Evolutionary conservation across 495 filamentous ascomycete genomes (phyloP), one percentile per base, ranked within the genome.

Genomic region (Echria macrotheca): DNA sequence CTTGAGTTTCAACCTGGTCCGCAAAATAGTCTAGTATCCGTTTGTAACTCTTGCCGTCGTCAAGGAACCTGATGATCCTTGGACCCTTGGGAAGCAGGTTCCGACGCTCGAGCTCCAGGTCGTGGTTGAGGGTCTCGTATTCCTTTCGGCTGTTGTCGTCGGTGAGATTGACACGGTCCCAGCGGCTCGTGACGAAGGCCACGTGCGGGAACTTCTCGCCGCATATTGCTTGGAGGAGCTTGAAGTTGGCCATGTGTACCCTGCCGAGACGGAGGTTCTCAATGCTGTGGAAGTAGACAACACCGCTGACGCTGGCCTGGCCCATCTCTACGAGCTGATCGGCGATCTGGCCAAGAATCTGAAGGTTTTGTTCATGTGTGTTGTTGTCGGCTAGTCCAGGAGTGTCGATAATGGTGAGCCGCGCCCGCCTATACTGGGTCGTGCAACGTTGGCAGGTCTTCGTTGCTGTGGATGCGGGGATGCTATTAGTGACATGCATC

Each of bases 341-440:
- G 24, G 41, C 41, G 41, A 44, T 44, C 15, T 44, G 2, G n/a
- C 19, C 24, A 10, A 44, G 24, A 29, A 31, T 44, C 23, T 4
- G n/a, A 8, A 44, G n/a, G 41, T 44, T 44, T 31, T 31, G 24
- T 15, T 44, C 41, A n/a, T 44, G 24, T 10, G 24, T 44, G 24
- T 19, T 29, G 24, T 19, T 31, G 25, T 44, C 41, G 4, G 41
- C 41, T 17, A 44, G 41, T 19, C 41, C 41, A 3, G 41, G 41
- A 19, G 41, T 44, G 12, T 44, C 41, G 24, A 44, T 31, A 26
- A 44, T 44, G 41, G 41, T 44, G 41, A 44, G 32, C n/a, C 11
- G 6, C 23, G 6, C 32, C 12, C 24, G n/a, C 22, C 8, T 28
- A 19, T 44, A 44, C 12, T 18, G 7, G 12, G 25, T 44, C 12